Percentiles rank a stretch among this genome's conserved stretches.
Conservation (phyloP, 306 rosid genomes). For the Glycyrrhiza uralensis region DNA sequence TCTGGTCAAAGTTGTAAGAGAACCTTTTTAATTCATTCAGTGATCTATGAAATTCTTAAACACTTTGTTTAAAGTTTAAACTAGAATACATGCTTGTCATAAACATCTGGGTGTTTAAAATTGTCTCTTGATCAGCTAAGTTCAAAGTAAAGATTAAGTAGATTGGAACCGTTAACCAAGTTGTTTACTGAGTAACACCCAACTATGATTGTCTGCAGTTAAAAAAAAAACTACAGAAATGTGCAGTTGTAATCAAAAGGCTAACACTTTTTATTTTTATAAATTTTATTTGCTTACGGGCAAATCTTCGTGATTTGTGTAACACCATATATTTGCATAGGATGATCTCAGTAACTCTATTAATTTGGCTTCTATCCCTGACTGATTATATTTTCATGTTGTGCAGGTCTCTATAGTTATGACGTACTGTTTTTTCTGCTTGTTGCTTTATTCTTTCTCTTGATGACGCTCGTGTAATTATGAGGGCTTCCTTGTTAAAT, state of each 20-base stretch:
- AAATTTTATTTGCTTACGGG: background rate
- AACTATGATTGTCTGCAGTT: background rate
- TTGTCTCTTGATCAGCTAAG: background rate
- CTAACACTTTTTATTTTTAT: background rate
- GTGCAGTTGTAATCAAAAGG: background rate
- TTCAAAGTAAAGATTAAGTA: background rate
- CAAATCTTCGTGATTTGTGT: background rate
- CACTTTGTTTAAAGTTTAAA: background rate
- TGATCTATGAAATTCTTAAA: background rate
- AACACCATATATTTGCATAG: background rate
- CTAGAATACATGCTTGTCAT: background rate
- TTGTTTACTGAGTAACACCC: background rate
- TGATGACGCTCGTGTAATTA: conserved; percentile 37
- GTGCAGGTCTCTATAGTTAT: conserved; percentile 53
- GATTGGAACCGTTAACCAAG: background rate
- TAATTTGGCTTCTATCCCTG: background rate
- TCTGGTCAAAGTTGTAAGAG: conserved; percentile 63
- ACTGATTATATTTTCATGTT: conserved; percentile 14
- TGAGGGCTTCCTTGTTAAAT: conserved; percentile 16
- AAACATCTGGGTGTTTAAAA: background rate
- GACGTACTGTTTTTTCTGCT: conserved; percentile 33
- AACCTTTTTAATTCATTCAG: conserved; percentile 13
- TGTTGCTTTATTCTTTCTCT: conserved; percentile 44
- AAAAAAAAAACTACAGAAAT: background rate
- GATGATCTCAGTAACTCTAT: background rate